Conservation (phyloP, 75 land plant genomes). For the Cryptomeria japonica region DNA sequence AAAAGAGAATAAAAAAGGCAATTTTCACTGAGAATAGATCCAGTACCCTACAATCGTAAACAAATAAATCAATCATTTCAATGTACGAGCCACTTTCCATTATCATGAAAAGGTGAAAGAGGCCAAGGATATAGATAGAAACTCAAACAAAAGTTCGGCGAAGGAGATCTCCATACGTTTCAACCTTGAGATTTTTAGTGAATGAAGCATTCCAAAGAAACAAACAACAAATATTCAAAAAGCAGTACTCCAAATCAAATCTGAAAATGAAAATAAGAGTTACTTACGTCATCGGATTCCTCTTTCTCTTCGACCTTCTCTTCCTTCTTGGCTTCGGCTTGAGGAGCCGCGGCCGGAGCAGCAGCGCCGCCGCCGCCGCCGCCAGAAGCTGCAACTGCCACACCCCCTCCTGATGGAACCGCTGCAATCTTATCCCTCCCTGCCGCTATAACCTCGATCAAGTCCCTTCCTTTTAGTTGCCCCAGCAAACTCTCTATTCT, state of each 20-base stretch:
- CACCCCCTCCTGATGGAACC: slow-evolving; percentile 45
- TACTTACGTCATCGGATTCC: slow-evolving; percentile 59
- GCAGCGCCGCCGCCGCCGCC: slow-evolving; percentile 21
- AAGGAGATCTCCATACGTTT: too few relatives aligned
- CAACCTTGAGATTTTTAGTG: too few relatives aligned
- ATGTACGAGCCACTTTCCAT: too few relatives aligned
- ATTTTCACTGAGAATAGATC: too few relatives aligned
- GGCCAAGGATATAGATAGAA: too few relatives aligned
- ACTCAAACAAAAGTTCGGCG: too few relatives aligned
- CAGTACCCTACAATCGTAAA: too few relatives aligned
- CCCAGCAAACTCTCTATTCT: slow-evolving; percentile 24
- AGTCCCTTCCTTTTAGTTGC: slow-evolving; percentile 39
- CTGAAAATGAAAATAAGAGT: neutral
- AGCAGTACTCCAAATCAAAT: neutral
- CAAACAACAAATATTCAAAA: neutral
- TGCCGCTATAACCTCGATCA: slow-evolving; percentile 29
- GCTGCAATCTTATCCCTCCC: slow-evolving; percentile 45
- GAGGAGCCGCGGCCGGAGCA: slow-evolving; percentile 27
- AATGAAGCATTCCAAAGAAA: too few relatives aligned
- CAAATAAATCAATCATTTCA: too few relatives aligned
- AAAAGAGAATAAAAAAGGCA: too few relatives aligned
- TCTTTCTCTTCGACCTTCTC: slow-evolving; percentile 50
- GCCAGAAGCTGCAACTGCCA: slow-evolving; percentile 25
- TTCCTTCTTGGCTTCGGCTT: slow-evolving; percentile 34
- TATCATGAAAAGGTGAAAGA: too few relatives aligned